Evolutionary conservation across 2,329 filamentous ascomycete species (phyloP).

Genomic region (Arthrinium phaeospermum): DNA sequence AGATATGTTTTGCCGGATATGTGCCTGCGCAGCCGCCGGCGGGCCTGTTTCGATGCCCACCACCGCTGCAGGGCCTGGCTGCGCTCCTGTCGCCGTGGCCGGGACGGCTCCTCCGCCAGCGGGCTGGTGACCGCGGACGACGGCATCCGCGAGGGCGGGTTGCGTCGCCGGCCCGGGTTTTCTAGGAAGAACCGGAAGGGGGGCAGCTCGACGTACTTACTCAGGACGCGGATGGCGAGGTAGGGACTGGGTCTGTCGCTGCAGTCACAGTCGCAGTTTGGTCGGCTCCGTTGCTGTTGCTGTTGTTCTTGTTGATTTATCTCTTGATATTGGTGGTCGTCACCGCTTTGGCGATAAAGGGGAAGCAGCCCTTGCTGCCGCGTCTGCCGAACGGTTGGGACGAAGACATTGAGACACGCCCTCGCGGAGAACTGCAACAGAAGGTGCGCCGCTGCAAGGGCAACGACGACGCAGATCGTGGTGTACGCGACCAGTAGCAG

Average conservation of each 20-base stretch:
- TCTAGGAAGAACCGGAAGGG: not conserved
- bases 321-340: not conserved
- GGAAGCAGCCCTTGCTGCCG: not conserved
- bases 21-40: not conserved
- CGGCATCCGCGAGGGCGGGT: too few species aligned
- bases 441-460: not conserved
- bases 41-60: not conserved
- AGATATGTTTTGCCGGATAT: too few species aligned
- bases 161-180: too few species aligned
- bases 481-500: not conserved
- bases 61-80: not conserved
- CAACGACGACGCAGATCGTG: not conserved
- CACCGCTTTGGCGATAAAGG: not conserved
- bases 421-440: not conserved
- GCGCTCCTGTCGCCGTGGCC: not conserved
- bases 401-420: not conserved
- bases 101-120: not conserved
- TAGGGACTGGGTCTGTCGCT: not conserved
- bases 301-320: too few species aligned
- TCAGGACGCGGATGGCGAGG: not conserved
- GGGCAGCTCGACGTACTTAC: not conserved
- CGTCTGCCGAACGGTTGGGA: not conserved
- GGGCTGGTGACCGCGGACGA: not conserved
- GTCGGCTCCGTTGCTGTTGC: too few species aligned
- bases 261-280: too few species aligned